Evolutionary conservation across 257 asterid species (phyloP).

Genomic region (Ballota nigra): DNA sequence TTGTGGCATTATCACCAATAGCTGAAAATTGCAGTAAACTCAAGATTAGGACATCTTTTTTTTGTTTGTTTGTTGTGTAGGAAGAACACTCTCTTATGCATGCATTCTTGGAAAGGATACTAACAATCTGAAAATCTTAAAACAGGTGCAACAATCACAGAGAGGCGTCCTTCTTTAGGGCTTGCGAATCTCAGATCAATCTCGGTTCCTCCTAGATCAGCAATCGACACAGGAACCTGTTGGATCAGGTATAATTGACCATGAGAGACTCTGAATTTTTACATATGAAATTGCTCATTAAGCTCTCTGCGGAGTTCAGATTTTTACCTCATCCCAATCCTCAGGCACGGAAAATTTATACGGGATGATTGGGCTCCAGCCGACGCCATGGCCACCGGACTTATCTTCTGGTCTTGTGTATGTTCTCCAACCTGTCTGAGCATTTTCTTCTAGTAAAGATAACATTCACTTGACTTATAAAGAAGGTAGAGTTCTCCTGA

Average conservation of each 20-base stretch:
- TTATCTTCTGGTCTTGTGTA: slow-evolving; percentile 92
- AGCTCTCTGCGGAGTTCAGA: neutral
- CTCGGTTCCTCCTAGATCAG: slow-evolving; percentile 97
- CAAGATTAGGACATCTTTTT: slow-evolving; percentile 10
- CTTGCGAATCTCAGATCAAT: slow-evolving; percentile 86
- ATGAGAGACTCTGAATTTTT: neutral
- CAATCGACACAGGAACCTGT: slow-evolving; percentile 98
- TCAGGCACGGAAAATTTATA: slow-evolving; percentile 75
- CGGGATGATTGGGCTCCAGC: slow-evolving; percentile 97
- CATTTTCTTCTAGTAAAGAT: slow-evolving; percentile 41
- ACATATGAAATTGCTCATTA: neutral
- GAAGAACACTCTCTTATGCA: neutral
- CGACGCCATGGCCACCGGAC: slow-evolving; percentile 97
- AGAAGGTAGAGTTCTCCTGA: neutral
- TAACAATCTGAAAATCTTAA: slow-evolving; percentile 77
- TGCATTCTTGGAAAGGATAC: slow-evolving; percentile 28
- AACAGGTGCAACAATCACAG: slow-evolving; percentile 88
- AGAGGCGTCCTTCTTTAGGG: slow-evolving; percentile 77
- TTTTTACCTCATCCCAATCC: slow-evolving; percentile 78
- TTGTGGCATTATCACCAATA: slow-evolving; percentile 71
- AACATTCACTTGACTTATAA: slow-evolving; percentile 22
- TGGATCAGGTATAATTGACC: neutral
- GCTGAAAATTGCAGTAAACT: slow-evolving; percentile 38
- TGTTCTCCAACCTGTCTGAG: slow-evolving; percentile 99
- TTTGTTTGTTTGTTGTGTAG: neutral